Evolutionary conservation across 2,329 filamentous ascomycete species (phyloP).

Genomic region (Aureobasidium vineae): DNA sequence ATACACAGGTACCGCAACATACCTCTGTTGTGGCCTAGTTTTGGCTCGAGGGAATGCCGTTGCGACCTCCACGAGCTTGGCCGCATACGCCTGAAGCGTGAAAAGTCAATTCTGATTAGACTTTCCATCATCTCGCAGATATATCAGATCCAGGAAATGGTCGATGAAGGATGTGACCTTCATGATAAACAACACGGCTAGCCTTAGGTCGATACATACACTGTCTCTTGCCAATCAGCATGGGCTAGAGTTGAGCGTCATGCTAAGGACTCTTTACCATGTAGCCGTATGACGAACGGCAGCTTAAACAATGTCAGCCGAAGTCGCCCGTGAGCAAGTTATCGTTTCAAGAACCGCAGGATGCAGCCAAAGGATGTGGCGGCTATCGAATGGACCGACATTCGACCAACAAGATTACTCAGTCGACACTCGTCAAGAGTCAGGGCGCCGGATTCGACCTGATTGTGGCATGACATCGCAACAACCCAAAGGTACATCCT

Average conservation of each 20-base stretch:
- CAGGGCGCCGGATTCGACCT: neutral
- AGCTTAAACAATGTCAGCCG: neutral
- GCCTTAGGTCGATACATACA: neutral
- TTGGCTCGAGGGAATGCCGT: conserved; percentile 13
- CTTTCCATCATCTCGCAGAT: neutral
- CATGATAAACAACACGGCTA: neutral
- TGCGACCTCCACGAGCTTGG: conserved; percentile 13
- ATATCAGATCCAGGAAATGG: neutral
- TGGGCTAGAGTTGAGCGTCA: neutral
- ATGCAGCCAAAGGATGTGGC: neutral
- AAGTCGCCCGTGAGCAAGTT: conserved; percentile 1
- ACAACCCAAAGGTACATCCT: neutral
- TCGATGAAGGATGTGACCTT: neutral
- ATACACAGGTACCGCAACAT: neutral
- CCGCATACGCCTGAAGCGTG: neutral
- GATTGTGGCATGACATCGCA: neutral
- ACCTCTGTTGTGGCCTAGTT: neutral
- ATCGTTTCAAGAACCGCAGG: conserved; percentile 16
- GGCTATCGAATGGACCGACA: neutral
- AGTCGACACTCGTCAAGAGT: neutral
- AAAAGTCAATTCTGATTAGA: conserved; percentile 17
- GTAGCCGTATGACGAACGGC: neutral
- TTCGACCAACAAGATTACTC: neutral
- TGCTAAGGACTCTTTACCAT: neutral
- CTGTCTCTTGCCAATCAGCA: neutral